Evolutionary conservation across 83 land plant species (phyloP).

Genomic region (Isoetes engelmannii): DNA sequence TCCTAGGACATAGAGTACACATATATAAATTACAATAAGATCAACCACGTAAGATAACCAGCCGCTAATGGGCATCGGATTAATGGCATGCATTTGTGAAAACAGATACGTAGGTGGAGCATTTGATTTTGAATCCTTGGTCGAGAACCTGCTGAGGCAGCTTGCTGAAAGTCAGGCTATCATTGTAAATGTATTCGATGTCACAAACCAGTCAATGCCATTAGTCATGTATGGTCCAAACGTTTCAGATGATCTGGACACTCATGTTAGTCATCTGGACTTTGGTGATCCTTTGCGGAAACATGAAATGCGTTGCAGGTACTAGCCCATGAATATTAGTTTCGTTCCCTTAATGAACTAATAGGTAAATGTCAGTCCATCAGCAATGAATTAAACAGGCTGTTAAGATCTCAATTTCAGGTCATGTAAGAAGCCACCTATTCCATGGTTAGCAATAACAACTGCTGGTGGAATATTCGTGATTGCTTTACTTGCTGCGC

Average conservation of each 20-base stretch:
- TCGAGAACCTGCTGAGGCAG: slow-evolving; percentile 76
- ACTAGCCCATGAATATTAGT: background rate
- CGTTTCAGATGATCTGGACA: background rate
- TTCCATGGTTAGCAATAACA: slow-evolving; percentile 67
- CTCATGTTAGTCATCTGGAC: background rate
- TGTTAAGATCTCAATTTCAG: slow-evolving; percentile 21
- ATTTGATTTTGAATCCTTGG: slow-evolving; percentile 93
- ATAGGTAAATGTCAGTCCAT: no score
- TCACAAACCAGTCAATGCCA: slow-evolving; percentile 65
- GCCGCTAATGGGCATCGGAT: background rate
- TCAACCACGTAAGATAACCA: background rate
- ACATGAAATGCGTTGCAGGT: slow-evolving; percentile 14
- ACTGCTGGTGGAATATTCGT: slow-evolving; percentile 52
- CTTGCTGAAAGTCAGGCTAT: slow-evolving; percentile 75
- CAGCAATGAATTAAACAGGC: no score
- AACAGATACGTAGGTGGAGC: slow-evolving; percentile 90
- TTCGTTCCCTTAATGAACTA: no score
- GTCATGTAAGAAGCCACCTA: slow-evolving; percentile 57
- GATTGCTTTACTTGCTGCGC: slow-evolving; percentile 55
- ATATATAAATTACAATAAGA: background rate
- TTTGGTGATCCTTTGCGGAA: background rate
- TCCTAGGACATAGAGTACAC: background rate
- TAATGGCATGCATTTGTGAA: background rate
- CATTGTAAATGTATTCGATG: slow-evolving; percentile 77
- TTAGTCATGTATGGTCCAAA: slow-evolving; percentile 57